Base-by-base conservation (phyloP, 306 rosid genomes). In the Dicorynia guianensis region DNA sequence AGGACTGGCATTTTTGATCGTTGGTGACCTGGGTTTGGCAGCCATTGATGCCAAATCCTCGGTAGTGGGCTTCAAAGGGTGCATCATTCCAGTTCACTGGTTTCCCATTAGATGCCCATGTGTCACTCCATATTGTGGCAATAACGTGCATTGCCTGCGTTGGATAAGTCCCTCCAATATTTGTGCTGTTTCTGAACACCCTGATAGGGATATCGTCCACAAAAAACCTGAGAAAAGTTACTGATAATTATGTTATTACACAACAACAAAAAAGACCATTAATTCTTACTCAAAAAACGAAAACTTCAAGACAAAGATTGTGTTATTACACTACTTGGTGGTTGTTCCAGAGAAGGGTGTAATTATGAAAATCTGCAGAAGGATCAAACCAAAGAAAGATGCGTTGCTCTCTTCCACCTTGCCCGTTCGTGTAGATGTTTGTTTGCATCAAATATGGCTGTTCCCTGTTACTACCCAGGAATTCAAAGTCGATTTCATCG, bases 401-500 rank as follows among this genome's bases (percentile, higher is more conserved):
- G 4, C 8, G 6, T 80, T 83, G 79, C 58, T 76, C 82, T 53
- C 80, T 72, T 18, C 49, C 34, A 10, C 63, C 52, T 14, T 38
- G 17, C 0, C 76, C 80, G 42, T 76, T 56, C 19, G 47, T 46
- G 12, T n/a, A 44, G 14, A 76, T 62, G 52, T 76, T 84, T 13
- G 84, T 84, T 18, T 49, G 76, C 12, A 84, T 13, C 19, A 66
- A 4, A 72, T 71, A 35, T 8, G 50, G 79, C 5, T 11, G 40
- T 25, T 30, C n/a, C 6, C 12, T 18, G 17, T 34, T 70, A 0
- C 54, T 52, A 62, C 82, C 84, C 55, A 84, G 30, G 3, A 84
- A 72, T 34, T 80, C 80, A n/a, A 80, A 84, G 60, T 84, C 87
- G 30, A 62, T 35, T 75, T 84, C 80, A 40, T 84, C 74, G 5